These are phyloP conservation scores for Colletotrichum liaoningense DNA, from an alignment of 2,329 filamentous ascomycete genomes.

Conservation along the genomic window DNA sequence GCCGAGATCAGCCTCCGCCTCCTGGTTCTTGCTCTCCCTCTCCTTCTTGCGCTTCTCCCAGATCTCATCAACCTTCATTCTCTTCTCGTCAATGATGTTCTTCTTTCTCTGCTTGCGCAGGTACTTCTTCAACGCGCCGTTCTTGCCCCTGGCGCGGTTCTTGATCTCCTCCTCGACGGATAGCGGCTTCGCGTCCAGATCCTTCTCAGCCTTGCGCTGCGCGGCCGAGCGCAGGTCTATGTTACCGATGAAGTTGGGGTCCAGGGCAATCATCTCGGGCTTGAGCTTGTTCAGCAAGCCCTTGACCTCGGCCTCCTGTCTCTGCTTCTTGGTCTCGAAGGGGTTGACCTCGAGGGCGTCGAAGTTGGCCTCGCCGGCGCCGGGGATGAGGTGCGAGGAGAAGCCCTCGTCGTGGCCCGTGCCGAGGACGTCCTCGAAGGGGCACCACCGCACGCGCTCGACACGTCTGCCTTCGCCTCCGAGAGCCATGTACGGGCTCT, in stretches of 20 bases:
- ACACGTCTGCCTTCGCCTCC: constrained; percentile 85
- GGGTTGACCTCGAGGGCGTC: constrained; percentile 95
- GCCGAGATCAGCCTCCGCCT: constrained; percentile 80
- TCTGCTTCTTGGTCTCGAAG: constrained; percentile 92
- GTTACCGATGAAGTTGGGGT: constrained; percentile 91
- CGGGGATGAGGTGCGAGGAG: constrained; percentile 89
- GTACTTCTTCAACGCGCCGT: constrained; percentile 87
- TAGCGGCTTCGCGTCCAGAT: constrained; percentile 77
- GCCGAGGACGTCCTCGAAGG: constrained; percentile 92
- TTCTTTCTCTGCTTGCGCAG: constrained; percentile 90
- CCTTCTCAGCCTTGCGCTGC: constrained; percentile 80
- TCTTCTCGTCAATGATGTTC: constrained; percentile 97
- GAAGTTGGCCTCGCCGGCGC: constrained; percentile 96
- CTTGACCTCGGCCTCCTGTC: constrained; percentile 93
- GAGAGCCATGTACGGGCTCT: constrained; percentile 93
- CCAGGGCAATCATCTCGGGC: constrained; percentile 95
- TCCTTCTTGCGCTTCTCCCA: constrained; percentile 78
- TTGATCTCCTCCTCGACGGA: constrained; percentile 71
- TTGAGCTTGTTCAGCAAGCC: constrained; percentile 91
- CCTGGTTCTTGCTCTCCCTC: constrained; percentile 70
- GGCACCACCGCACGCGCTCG: constrained; percentile 90
- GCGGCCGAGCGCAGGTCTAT: constrained; percentile 85
- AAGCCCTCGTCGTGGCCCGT: constrained; percentile 88
- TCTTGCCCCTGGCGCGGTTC: constrained; percentile 89
- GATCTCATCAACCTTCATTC: constrained; percentile 85